Evolutionary conservation across 1,284 basidiomycete genomes (phyloP), one percentile per base, ranked within the genome.

Genomic region (Cryptococcus sp.): DNA sequence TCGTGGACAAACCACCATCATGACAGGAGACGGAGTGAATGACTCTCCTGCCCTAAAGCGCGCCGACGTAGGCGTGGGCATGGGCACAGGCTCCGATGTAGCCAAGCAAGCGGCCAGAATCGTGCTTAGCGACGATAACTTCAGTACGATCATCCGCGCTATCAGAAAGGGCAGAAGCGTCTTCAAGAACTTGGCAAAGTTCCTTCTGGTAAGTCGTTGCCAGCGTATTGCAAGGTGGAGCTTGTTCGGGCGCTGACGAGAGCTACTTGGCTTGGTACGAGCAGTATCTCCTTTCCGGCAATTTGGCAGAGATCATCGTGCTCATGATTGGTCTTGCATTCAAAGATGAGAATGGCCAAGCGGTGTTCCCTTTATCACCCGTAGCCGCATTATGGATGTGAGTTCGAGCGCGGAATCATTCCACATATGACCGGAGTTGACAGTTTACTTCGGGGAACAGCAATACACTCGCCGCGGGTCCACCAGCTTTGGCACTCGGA

Each of bases 31-130:
- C 59, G 83, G 83, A 68, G 81, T 88, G 60, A 88, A 88, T 69
- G 84, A 85, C 67, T 80, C 81, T 6, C 83, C 83, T 11, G 79
- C 83, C 67, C 74, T 84, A 59, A 83, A 83, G 67, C 79, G 81
- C 38, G 84, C 85, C 22, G 84, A 84, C 52, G 83, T 86, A 25
- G 85, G 85, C 54, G 85, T 88, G 62, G 86, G 84, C 11, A 88
- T 89, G 87, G 87, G 87, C 40, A 84, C 82, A 6, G 87, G 87
- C n/a, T 84, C 83, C 7, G 87, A 88, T 65, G 86, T 88, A 27
- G 87, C 87, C 42, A 82, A 82, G 70, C 80, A 81, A 57, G 80
- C 81, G 6, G 81, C 84, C 17, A 85, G 86, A 70, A 79, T 88
- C 50, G 86, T 88, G 0, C 78, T 88, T 52, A 83, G 84, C 35